Conservation (phyloP, 2,329 filamentous ascomycete species). For the Penicillium italicum region DNA sequence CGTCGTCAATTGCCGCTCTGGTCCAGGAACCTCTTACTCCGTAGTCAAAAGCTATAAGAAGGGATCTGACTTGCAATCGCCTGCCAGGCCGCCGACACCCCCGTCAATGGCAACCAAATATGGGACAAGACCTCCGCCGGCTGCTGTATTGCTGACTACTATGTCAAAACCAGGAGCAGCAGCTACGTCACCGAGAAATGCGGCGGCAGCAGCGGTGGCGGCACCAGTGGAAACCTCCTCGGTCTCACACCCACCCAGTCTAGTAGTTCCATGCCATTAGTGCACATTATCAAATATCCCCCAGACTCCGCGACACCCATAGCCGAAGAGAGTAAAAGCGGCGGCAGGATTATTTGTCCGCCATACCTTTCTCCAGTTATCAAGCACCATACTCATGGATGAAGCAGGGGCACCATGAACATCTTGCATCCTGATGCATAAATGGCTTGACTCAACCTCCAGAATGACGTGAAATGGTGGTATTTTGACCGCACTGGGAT, state of each 20-base stretch:
- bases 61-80: slow-evolving; percentile 10
- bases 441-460: background rate
- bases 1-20: slow-evolving; percentile 19
- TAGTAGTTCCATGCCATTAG: background rate
- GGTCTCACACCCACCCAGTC: slow-evolving; percentile 16
- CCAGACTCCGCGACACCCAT: background rate
- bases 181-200: slow-evolving; percentile 17
- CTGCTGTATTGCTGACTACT: slow-evolving; percentile 22
- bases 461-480: background rate
- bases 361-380: background rate
- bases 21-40: slow-evolving; percentile 16
- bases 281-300: fast-evolving
- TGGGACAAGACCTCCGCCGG: slow-evolving; percentile 22
- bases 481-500: background rate
- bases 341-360: background rate
- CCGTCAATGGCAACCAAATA: slow-evolving; percentile 13
- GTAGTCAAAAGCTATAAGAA: slow-evolving; percentile 16
- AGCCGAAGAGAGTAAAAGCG: background rate
- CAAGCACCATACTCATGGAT: background rate
- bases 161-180: slow-evolving; percentile 16
- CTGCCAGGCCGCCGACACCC: slow-evolving; percentile 13
- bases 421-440: background rate
- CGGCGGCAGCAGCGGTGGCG: background rate
- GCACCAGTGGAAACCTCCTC: slow-evolving; percentile 11
- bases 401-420: background rate